phyloP scores from a whole-genome alignment of 2,329 filamentous ascomycete species.

The Pyrenophora tritici-repentis region DNA sequence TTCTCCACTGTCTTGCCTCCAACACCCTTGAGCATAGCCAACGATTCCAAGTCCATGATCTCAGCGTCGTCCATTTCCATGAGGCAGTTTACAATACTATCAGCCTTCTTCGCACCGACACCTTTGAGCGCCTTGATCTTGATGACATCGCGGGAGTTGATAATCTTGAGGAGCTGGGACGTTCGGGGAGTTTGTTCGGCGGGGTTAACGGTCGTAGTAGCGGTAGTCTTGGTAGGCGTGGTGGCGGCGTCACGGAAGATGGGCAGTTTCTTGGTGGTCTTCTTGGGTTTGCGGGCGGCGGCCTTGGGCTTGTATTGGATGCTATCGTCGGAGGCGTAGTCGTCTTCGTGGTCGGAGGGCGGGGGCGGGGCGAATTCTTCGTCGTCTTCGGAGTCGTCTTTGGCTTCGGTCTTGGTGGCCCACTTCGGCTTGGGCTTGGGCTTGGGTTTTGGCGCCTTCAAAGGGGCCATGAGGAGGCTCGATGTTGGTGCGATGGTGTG shows the following conservation, averaged over 20 bases:
- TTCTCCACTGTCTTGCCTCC: constrained; percentile 57
- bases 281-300: constrained; percentile 38
- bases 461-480: constrained; percentile 47
- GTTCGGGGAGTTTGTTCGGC: constrained; percentile 60
- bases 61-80: constrained; percentile 53
- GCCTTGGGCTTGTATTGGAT: constrained; percentile 42
- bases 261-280: constrained; percentile 41
- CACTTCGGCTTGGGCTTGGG: constrained; percentile 19
- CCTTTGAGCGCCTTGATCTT: constrained; percentile 71
- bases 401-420: constrained; percentile 18
- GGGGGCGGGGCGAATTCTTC: constrained; percentile 50
- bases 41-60: constrained; percentile 49
- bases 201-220: constrained; percentile 2
- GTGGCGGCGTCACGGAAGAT: constrained; percentile 44
- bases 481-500: constrained; percentile 21
- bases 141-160: constrained; percentile 72
- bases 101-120: constrained; percentile 73
- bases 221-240: neutral
- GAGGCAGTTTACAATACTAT: constrained; percentile 55
- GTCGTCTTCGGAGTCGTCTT: constrained; percentile 42
- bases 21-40: constrained; percentile 56
- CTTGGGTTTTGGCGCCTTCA: constrained; percentile 29
- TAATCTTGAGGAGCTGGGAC: constrained; percentile 67
- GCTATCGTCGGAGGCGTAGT: constrained; percentile 46
- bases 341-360: constrained; percentile 45